Conservation (phyloP, 2,329 filamentous ascomycete genomes). For the Truncatella angustata region DNA sequence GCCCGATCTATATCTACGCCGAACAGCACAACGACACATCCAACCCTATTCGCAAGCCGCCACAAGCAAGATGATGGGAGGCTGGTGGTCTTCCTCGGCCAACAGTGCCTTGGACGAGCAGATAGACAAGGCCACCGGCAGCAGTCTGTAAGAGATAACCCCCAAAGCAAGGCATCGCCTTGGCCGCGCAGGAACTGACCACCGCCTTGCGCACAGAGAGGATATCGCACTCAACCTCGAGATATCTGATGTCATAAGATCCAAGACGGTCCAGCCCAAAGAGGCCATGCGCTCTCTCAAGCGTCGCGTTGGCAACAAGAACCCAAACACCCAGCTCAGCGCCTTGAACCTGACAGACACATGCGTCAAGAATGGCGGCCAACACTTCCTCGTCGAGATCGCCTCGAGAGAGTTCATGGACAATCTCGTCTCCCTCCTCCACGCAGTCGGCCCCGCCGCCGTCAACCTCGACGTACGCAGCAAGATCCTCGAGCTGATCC, state of each 20-base stretch:
- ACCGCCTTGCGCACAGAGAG: conserved; percentile 56
- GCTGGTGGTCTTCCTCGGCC: conserved; percentile 92
- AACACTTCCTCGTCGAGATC: conserved; percentile 92
- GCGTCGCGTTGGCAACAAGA: conserved; percentile 92
- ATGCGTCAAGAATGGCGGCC: conserved; percentile 96
- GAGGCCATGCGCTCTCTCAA: conserved; percentile 98
- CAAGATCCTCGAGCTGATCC: conserved; percentile 91
- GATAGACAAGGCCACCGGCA: conserved; percentile 91
- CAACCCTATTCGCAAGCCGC: not conserved
- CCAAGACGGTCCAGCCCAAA: conserved; percentile 94
- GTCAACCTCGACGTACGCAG: conserved; percentile 82
- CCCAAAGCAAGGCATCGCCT: not conserved
- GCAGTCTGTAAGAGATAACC: conserved; percentile 71
- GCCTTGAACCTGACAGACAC: conserved; percentile 97
- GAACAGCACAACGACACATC: not conserved
- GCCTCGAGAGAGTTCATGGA: conserved; percentile 98
- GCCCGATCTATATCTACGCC: no score
- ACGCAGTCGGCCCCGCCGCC: conserved; percentile 70
- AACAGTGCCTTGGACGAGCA: conserved; percentile 94
- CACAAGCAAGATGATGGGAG: conserved; percentile 64
- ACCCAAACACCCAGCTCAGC: conserved; percentile 93
- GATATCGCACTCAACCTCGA: conserved; percentile 97
- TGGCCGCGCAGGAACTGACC: conserved; percentile 14
- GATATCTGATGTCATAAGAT: conserved; percentile 95
- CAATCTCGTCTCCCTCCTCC: conserved; percentile 86